Conservation (phyloP, 306 rosid species). For the Prunus fruticosa region DNA sequence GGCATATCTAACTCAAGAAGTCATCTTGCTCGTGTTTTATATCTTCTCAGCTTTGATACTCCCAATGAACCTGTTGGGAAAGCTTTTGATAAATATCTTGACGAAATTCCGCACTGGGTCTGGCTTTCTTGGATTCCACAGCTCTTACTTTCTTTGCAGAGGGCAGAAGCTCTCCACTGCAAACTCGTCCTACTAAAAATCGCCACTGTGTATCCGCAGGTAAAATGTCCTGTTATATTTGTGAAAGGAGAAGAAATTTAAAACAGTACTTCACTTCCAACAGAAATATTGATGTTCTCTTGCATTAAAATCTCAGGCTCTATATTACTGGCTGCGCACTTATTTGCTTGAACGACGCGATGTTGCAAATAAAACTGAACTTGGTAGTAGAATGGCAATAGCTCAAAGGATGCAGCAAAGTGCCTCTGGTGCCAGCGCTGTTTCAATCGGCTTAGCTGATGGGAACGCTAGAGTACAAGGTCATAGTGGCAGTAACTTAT, state of each 20-base stretch:
- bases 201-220: constrained; percentile 90
- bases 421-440: constrained; percentile 55
- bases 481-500: constrained; percentile 55
- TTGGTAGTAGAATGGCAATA: constrained; percentile 71
- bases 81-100: constrained; percentile 88
- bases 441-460: constrained; percentile 73
- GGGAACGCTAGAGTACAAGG: constrained; percentile 78
- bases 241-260: not conserved
- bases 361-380: constrained; percentile 94
- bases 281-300: constrained; percentile 26
- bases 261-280: constrained; percentile 5
- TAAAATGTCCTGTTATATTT: constrained; percentile 29
- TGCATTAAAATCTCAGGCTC: constrained; percentile 57
- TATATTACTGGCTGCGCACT: constrained; percentile 98
- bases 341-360: constrained; percentile 96
- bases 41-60: constrained; percentile 97
- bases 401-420: constrained; percentile 92
- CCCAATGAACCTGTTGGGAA: constrained; percentile 87
- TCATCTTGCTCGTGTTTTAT: constrained; percentile 94
- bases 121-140: constrained; percentile 99
- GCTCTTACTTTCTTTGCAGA: constrained; percentile 94
- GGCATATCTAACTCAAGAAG: constrained; percentile 95
- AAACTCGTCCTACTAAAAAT: constrained; percentile 92
- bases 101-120: constrained; percentile 98
- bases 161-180: constrained; percentile 94